Percentiles rank a stretch among this genome's conserved stretches.
These are phyloP conservation scores for Apiospora saccharicola DNA, from an alignment of 2,329 filamentous ascomycete genomes.

Conservation along the genomic window DNA sequence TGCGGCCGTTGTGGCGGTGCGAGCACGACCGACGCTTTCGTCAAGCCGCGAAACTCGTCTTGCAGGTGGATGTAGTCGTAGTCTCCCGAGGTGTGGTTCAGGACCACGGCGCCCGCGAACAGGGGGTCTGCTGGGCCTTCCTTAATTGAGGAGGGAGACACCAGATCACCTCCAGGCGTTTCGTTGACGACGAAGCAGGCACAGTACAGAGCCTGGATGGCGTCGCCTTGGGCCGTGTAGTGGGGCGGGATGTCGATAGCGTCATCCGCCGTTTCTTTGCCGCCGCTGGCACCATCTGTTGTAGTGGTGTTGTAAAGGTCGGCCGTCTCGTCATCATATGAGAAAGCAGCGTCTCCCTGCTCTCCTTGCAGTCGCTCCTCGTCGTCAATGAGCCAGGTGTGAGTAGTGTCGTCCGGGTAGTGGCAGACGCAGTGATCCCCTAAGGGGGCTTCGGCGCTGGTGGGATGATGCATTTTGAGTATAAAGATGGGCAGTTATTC, in stretches of 20 bases:
- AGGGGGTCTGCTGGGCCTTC: background rate
- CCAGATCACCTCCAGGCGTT: background rate
- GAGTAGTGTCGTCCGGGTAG: background rate
- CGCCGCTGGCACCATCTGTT: background rate
- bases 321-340: too few relatives aligned
- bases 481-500: background rate
- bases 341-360: background rate
- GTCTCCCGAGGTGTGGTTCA: background rate
- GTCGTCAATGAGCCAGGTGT: background rate
- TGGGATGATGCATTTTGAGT: background rate
- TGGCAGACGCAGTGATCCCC: conserved; percentile 8
- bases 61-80: background rate
- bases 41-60: background rate
- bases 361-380: background rate
- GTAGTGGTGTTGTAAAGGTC: background rate
- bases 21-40: background rate
- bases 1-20: background rate
- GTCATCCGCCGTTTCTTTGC: background rate
- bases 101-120: background rate
- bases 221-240: background rate
- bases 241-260: background rate
- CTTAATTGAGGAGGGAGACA: background rate
- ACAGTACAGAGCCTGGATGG: background rate
- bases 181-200: background rate
- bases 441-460: background rate